Conservation (phyloP, 345 rosid genomes). For the Salix koriyanagi region DNA sequence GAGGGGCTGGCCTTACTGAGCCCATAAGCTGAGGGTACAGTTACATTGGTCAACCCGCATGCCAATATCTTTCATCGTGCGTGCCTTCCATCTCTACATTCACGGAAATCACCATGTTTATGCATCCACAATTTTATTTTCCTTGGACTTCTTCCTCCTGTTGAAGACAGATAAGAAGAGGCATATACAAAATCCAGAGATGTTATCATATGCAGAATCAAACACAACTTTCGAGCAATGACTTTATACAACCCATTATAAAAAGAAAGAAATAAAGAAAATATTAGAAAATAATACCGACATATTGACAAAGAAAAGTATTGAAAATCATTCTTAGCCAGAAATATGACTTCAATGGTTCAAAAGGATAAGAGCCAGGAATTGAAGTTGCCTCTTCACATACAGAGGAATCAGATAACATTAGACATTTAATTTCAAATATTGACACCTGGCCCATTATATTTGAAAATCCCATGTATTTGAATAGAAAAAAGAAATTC, state of each 20-base stretch:
- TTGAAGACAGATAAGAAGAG: neutral
- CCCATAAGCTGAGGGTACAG: neutral
- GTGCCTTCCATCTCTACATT: slow-evolving; percentile 8
- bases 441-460: neutral
- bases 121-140: neutral
- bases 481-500: neutral
- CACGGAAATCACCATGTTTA: neutral
- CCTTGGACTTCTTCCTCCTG: slow-evolving; percentile 9
- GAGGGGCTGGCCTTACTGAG: neutral
- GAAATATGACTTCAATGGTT: neutral
- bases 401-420: neutral
- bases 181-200: neutral
- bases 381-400: slow-evolving; percentile 19
- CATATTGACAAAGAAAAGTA: slow-evolving; percentile 1
- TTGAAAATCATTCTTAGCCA: neutral
- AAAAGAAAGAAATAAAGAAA: neutral
- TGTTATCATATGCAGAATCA: neutral
- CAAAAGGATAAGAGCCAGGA: slow-evolving; percentile 11
- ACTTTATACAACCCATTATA: neutral
- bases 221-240: neutral
- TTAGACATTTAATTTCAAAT: neutral
- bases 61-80: neutral
- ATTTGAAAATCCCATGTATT: neutral
- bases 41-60: neutral
- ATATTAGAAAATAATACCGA: neutral